These are phyloP conservation scores for Zygotorulaspora danielsina DNA, from an alignment of 805 yeast species.

Conservation along the genomic window DNA sequence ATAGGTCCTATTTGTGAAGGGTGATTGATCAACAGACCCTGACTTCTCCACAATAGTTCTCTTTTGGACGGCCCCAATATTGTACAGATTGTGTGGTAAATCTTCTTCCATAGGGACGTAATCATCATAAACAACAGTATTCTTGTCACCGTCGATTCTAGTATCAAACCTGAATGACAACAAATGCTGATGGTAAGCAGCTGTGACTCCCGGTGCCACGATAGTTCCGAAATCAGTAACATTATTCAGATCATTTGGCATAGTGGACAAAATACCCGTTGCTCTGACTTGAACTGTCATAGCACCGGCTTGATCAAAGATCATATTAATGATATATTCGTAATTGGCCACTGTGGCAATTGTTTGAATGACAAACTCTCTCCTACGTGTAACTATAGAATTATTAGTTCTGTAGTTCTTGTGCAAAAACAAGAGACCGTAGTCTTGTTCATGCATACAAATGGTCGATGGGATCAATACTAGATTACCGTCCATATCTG, in stretches of 20 bases:
- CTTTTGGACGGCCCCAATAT: slow-evolving; percentile 63
- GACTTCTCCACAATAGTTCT: slow-evolving; percentile 65
- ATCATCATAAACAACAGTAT: slow-evolving; percentile 69
- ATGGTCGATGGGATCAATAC: slow-evolving; percentile 61
- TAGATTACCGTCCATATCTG: slow-evolving; percentile 58
- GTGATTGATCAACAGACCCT: slow-evolving; percentile 67
- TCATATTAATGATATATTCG: slow-evolving; percentile 69
- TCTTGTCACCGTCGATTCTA: slow-evolving; percentile 75
- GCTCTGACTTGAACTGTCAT: slow-evolving; percentile 77
- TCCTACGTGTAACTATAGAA: slow-evolving; percentile 71
- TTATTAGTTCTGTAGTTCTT: slow-evolving; percentile 69
- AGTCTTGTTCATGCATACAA: slow-evolving; percentile 78
- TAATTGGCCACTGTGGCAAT: slow-evolving; percentile 83
- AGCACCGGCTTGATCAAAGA: slow-evolving; percentile 74
- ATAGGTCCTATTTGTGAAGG: slow-evolving; percentile 68
- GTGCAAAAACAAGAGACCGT: slow-evolving; percentile 74
- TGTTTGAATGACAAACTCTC: slow-evolving; percentile 75
- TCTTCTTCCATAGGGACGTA: slow-evolving; percentile 55
- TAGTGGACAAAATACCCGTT: slow-evolving; percentile 80
- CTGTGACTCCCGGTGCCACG: slow-evolving; percentile 77
- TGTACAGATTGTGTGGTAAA: slow-evolving; percentile 55
- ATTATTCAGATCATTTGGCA: slow-evolving; percentile 69
- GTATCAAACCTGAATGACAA: slow-evolving; percentile 77
- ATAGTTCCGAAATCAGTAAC: slow-evolving; percentile 66
- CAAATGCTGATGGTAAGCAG: slow-evolving; percentile 81